Evolutionary conservation across 2,329 filamentous ascomycete genomes (phyloP).

Genomic region (Nothophaeocryptopus gaeumannii): DNA sequence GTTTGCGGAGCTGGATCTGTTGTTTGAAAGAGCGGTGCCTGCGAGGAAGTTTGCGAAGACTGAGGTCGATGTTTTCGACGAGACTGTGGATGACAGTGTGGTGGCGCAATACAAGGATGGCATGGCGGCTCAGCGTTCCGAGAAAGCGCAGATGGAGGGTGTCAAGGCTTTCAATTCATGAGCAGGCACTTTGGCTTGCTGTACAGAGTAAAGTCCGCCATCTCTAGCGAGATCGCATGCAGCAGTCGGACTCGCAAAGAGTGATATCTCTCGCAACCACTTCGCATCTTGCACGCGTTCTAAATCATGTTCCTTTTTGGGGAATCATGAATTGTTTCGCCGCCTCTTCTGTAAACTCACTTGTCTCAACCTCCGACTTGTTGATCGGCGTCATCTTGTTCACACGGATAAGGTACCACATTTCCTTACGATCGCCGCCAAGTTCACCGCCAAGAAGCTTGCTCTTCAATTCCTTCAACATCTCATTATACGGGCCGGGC

Average conservation of each 20-base stretch:
- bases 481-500: slow-evolving; percentile 71
- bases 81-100: slow-evolving; percentile 35
- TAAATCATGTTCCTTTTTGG: too few relatives aligned
- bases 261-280: too few relatives aligned
- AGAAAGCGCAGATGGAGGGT: slow-evolving; percentile 15
- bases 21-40: slow-evolving; percentile 72
- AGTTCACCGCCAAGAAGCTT: slow-evolving; percentile 67
- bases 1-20: slow-evolving; percentile 80
- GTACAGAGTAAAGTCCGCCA: too few relatives aligned
- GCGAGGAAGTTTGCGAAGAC: slow-evolving; percentile 69
- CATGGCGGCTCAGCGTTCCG: slow-evolving; percentile 16
- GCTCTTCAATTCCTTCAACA: slow-evolving; percentile 68
- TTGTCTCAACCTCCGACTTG: slow-evolving; percentile 58
- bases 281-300: too few relatives aligned
- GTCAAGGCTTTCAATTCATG: too few relatives aligned
- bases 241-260: too few relatives aligned
- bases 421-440: slow-evolving; percentile 72
- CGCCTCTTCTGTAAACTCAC: slow-evolving; percentile 66
- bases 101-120: slow-evolving; percentile 22
- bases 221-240: too few relatives aligned
- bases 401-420: slow-evolving; percentile 74
- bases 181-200: too few relatives aligned
- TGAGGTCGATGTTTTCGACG: slow-evolving; percentile 54
- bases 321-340: slow-evolving; percentile 47
- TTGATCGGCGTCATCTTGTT: slow-evolving; percentile 72